Conservation (phyloP, 2,329 filamentous ascomycete species). For the Fusarium sp. region DNA sequence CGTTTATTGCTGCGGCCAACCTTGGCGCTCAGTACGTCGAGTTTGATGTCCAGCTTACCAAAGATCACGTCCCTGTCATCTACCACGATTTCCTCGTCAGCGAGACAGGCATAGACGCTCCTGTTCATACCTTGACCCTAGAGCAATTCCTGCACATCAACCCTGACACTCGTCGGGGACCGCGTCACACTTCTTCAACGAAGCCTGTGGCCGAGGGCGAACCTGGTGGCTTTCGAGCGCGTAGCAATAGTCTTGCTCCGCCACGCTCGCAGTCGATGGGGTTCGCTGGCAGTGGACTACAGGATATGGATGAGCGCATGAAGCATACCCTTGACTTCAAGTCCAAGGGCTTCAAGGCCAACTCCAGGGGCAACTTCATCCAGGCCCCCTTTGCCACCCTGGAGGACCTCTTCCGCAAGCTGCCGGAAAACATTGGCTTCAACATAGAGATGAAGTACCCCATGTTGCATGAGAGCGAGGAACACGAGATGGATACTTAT, state of each 20-base stretch:
- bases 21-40: constrained; percentile 82
- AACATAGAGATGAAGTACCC: constrained; percentile 99
- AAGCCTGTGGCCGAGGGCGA: constrained; percentile 50
- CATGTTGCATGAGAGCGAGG: constrained; percentile 95
- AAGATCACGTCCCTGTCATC: constrained; percentile 97
- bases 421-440: constrained; percentile 88
- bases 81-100: constrained; percentile 99
- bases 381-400: constrained; percentile 96
- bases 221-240: constrained; percentile 38
- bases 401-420: constrained; percentile 88
- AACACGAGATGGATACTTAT: constrained; percentile 96
- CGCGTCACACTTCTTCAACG: constrained; percentile 12
- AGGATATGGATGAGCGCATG: constrained; percentile 81
- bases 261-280: constrained; percentile 69
- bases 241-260: constrained; percentile 55
- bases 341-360: constrained; percentile 93
- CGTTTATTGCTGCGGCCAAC: constrained; percentile 96
- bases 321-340: constrained; percentile 98
- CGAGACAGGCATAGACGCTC: constrained; percentile 96
- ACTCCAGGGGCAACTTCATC: constrained; percentile 93
- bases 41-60: constrained; percentile 96
- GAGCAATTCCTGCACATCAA: constrained; percentile 96
- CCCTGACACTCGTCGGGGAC: constrained; percentile 56
- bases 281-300: constrained; percentile 55
- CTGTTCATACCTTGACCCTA: constrained; percentile 92